A percentile compares a stretch with the other conserved stretches of the same genome.
phyloP scores from a whole-genome alignment of 208 protist genomes.

The Trypanosoma rangeli region DNA sequence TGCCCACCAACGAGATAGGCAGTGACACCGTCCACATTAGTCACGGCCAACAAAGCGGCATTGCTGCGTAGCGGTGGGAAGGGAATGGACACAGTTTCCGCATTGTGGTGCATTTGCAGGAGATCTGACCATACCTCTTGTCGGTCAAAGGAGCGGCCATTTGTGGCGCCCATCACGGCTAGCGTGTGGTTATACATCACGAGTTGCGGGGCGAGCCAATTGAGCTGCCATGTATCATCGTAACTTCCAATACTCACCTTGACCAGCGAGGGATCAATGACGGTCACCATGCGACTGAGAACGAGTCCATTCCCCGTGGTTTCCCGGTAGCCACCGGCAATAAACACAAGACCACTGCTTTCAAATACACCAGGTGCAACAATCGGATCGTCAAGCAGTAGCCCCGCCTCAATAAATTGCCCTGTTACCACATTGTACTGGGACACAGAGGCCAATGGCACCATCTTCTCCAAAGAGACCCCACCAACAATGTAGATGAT shows the following conservation, averaged over 20 bases:
- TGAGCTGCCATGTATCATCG: neutral
- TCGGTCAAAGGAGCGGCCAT: constrained; percentile 12
- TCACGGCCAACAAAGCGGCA: constrained; percentile 12
- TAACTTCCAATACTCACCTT: constrained; percentile 14
- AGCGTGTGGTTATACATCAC: constrained; percentile 31
- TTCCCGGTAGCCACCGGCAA: constrained; percentile 23
- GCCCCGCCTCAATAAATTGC: constrained; percentile 43
- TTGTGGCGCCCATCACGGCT: constrained; percentile 16
- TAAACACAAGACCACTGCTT: constrained; percentile 30
- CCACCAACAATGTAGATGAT: constrained; percentile 38
- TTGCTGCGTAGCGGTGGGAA: constrained; percentile 22
- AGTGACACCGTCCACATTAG: constrained; percentile 4
- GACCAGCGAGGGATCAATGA: constrained; percentile 27
- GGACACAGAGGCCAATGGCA: constrained; percentile 28
- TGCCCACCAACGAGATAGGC: constrained; percentile 29
- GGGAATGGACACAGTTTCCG: constrained; percentile 7
- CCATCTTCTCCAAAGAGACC: constrained; percentile 15
- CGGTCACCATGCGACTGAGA: constrained; percentile 18
- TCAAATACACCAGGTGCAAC: constrained; percentile 31
- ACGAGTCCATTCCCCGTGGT: neutral
- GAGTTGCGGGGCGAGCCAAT: constrained; percentile 27
- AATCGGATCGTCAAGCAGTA: constrained; percentile 26
- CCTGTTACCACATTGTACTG: constrained; percentile 40
- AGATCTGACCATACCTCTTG: constrained; percentile 26
- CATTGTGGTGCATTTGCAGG: neutral